Evolutionary conservation across 75 land plant species (phyloP).

Genomic region (Pinus tabuliformis): DNA sequence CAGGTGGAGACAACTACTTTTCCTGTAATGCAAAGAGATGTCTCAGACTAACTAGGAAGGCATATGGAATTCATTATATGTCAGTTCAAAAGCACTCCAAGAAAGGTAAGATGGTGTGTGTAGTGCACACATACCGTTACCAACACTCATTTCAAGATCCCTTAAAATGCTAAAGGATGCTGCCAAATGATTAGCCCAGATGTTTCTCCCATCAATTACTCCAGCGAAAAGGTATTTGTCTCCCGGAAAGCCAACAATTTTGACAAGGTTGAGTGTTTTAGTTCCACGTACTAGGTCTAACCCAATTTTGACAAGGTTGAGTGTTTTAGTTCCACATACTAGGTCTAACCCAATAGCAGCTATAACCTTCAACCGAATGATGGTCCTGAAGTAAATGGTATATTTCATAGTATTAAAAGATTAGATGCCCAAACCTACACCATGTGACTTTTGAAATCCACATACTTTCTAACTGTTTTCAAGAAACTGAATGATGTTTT

Average conservation of each 20-base stretch:
- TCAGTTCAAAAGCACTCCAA: not conserved
- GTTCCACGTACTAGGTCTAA: slow-evolving; percentile 35
- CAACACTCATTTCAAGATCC: slow-evolving; percentile 14
- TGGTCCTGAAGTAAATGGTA: slow-evolving; percentile 5
- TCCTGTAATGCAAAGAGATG: slow-evolving; percentile 29
- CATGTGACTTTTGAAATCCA: not conserved
- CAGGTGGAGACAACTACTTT: slow-evolving; percentile 78
- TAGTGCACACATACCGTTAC: slow-evolving; percentile 22
- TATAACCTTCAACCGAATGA: slow-evolving; percentile 19
- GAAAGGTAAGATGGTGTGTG: not conserved
- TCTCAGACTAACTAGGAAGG: not conserved
- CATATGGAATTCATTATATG: not conserved
- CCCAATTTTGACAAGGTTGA: not conserved
- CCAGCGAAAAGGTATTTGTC: slow-evolving; percentile 36
- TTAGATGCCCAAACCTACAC: not conserved
- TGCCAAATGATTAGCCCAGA: slow-evolving; percentile 45
- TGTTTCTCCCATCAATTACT: slow-evolving; percentile 38
- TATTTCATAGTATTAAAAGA: not conserved
- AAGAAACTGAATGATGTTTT: slow-evolving; percentile 14
- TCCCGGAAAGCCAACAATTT: slow-evolving; percentile 22
- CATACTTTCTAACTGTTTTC: not conserved
- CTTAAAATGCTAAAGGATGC: slow-evolving; percentile 18
- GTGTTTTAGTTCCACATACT: too few species aligned
- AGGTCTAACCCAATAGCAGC: slow-evolving; percentile 16
- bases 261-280: slow-evolving; percentile 27